These are phyloP conservation scores for Suhomyces atakaporum DNA, from an alignment of 1,139 yeast genomes.

Conservation along the genomic window DNA sequence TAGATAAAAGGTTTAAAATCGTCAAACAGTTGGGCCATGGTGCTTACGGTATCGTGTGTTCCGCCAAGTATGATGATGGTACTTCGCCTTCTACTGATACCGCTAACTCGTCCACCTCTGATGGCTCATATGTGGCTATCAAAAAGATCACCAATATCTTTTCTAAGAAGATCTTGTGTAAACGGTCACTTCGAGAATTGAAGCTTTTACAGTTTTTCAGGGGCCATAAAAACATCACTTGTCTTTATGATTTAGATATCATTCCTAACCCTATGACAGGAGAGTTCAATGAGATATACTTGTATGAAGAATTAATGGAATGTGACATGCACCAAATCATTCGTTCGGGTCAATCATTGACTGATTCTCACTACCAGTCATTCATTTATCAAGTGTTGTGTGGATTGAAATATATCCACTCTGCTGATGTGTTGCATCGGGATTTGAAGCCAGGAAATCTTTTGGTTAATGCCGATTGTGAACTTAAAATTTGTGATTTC, in stretches of 20 bases:
- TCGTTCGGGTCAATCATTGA: constrained; percentile 87
- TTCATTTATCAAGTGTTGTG: constrained; percentile 90
- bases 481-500: constrained; percentile 92
- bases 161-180: constrained; percentile 82
- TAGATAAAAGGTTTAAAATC: constrained; percentile 80
- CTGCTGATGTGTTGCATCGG: constrained; percentile 93
- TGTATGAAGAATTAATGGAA: constrained; percentile 95
- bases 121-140: constrained; percentile 70
- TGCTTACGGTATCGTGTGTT: constrained; percentile 94
- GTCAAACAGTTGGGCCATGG: constrained; percentile 95
- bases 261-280: constrained; percentile 70
- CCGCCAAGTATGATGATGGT: constrained; percentile 84
- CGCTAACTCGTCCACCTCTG: constrained; percentile 17
- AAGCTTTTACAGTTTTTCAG: constrained; percentile 87
- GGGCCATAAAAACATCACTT: constrained; percentile 90
- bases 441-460: constrained; percentile 94
- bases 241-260: constrained; percentile 90
- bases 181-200: constrained; percentile 85
- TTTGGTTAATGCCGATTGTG: constrained; percentile 94
- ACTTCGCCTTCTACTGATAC: constrained; percentile 19
- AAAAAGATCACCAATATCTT: constrained; percentile 93
- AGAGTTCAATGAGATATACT: constrained; percentile 84
- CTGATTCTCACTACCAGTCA: constrained; percentile 93
- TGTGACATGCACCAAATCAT: constrained; percentile 98
- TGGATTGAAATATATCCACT: constrained; percentile 91